These are phyloP conservation scores for Plicaturopsis crispa DNA, from an alignment of 768 basidiomycete species.

Conservation along the genomic window DNA sequence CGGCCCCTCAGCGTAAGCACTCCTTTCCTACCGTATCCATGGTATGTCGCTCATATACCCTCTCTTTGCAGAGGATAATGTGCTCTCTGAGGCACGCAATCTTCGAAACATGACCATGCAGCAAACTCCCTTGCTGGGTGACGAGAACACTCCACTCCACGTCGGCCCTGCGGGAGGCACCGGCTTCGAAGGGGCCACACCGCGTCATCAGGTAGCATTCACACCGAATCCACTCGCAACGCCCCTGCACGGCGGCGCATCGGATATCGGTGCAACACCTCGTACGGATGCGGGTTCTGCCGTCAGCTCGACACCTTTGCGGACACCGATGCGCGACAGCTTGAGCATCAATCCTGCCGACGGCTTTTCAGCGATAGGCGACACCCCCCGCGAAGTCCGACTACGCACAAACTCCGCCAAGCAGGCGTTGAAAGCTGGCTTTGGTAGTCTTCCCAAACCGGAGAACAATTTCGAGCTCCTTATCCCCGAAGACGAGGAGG, in stretches of 20 bases:
- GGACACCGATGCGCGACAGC: slow-evolving; percentile 92
- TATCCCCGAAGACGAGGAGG: slow-evolving; percentile 82
- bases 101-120: slow-evolving; percentile 87
- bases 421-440: slow-evolving; percentile 72
- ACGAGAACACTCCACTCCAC: slow-evolving; percentile 96
- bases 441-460: slow-evolving; percentile 79
- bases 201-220: slow-evolving; percentile 82
- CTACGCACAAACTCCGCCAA: slow-evolving; percentile 57
- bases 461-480: slow-evolving; percentile 97
- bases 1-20: slow-evolving; percentile 83
- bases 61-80: slow-evolving; percentile 71
- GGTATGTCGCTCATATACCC: slow-evolving; percentile 3
- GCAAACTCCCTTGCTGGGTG: slow-evolving; percentile 92
- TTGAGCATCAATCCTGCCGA: slow-evolving; percentile 80
- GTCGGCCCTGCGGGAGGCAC: slow-evolving; percentile 66
- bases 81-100: slow-evolving; percentile 93
- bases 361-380: slow-evolving; percentile 43
- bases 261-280: slow-evolving; percentile 49
- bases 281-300: slow-evolving; percentile 27
- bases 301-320: slow-evolving; percentile 69
- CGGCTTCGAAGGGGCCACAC: slow-evolving; percentile 93
- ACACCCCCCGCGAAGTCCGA: slow-evolving; percentile 74
- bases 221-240: slow-evolving; percentile 97
- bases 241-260: slow-evolving; percentile 46
- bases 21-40: slow-evolving; percentile 3